These are phyloP conservation scores for Thalia dealbata DNA, from an alignment of 176 grass and related monocot genomes.

Conservation along the genomic window DNA sequence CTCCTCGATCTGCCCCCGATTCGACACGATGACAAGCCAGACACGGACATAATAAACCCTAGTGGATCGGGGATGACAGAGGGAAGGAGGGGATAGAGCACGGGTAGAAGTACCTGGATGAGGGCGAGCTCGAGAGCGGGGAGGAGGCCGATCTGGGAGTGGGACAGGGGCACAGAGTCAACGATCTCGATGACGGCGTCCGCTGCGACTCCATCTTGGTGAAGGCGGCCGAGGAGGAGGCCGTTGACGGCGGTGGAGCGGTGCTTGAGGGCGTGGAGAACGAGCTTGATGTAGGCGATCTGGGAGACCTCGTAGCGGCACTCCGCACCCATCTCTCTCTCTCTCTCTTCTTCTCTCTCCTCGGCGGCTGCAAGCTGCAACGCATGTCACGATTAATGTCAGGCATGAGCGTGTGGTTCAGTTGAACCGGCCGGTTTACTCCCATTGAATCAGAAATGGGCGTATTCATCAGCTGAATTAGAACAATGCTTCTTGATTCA, in stretches of 20 bases:
- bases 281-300: slow-evolving; percentile 79
- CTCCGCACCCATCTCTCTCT: slow-evolving; percentile 50
- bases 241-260: slow-evolving; percentile 65
- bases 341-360: not conserved
- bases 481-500: too few species aligned
- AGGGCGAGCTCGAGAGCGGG: slow-evolving; percentile 89
- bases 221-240: slow-evolving; percentile 66
- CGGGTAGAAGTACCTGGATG: slow-evolving; percentile 29
- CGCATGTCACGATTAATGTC: not conserved
- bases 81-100: not conserved
- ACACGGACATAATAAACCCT: not conserved
- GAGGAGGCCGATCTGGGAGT: slow-evolving; percentile 73
- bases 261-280: slow-evolving; percentile 88
- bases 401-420: too few species aligned
- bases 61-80: not conserved
- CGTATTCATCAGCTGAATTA: slow-evolving; percentile 14
- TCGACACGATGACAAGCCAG: not conserved
- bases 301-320: slow-evolving; percentile 78
- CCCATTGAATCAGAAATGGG: not conserved
- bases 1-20: slow-evolving; percentile 43
- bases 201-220: slow-evolving; percentile 19
- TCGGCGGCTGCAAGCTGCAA: not conserved
- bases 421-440: not conserved
- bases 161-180: slow-evolving; percentile 68
- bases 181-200: slow-evolving; percentile 41